Conservation (phyloP, 2,329 filamentous ascomycete species). For the Orbilia blumenaviensis region DNA sequence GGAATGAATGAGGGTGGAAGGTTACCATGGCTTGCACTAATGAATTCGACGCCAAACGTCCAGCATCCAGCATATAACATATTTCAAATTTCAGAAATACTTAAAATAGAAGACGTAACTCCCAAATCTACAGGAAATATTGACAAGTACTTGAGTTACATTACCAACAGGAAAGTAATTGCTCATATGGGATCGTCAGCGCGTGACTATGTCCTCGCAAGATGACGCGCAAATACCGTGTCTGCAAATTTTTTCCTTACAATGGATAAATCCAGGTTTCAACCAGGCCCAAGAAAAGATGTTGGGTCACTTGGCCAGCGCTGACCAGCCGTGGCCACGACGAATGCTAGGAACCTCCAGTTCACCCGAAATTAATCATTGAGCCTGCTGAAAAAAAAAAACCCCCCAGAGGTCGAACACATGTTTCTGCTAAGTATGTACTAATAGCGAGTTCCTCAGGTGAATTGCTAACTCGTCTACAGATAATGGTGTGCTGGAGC, state of each 20-base stretch:
- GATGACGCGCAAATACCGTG: constrained; percentile 22
- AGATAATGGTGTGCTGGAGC: constrained; percentile 35
- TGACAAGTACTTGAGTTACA: too few species aligned
- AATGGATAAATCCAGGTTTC: constrained; percentile 28
- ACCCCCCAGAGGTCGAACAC: too few species aligned
- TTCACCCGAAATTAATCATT: constrained; percentile 48
- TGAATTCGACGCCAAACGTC: not conserved
- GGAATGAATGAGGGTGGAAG: not conserved
- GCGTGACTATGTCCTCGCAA: constrained; percentile 11
- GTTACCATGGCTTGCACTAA: constrained; percentile 12
- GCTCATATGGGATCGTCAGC: constrained; percentile 26
- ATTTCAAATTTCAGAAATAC: constrained; percentile 8
- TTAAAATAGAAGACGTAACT: constrained; percentile 7
- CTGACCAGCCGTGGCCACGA: not conserved
- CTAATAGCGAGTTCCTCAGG: not conserved
- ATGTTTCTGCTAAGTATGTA: not conserved
- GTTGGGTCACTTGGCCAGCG: not conserved
- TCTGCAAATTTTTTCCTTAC: not conserved
- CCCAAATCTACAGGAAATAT: not conserved
- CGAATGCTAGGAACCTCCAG: not conserved
- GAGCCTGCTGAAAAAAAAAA: not conserved
- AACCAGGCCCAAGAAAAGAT: not conserved
- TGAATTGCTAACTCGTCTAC: constrained; percentile 12
- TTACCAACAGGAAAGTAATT: not conserved
- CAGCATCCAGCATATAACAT: not conserved